phyloP scores from a whole-genome alignment of 805 yeast species.

The Brettanomyces bruxellensis region DNA sequence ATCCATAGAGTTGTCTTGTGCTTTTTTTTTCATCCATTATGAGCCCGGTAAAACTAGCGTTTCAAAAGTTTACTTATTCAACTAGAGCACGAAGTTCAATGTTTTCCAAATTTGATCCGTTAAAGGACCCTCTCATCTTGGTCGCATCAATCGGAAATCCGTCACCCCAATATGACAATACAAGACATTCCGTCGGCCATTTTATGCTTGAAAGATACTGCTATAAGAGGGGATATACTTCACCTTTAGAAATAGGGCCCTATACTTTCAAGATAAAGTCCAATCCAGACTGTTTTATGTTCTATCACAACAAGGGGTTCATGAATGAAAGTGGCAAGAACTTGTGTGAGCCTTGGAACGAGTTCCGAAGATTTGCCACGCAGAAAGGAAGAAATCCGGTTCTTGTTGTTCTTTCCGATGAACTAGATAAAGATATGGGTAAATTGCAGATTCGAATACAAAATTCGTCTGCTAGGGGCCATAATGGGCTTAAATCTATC shows the following conservation, averaged over 20 bases:
- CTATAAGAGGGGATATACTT: slow-evolving; percentile 11
- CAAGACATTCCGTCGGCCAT: slow-evolving; percentile 80
- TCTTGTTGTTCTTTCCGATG: slow-evolving; percentile 70
- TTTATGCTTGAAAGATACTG: slow-evolving; percentile 31
- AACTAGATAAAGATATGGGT: slow-evolving; percentile 59
- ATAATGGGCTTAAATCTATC: slow-evolving; percentile 70
- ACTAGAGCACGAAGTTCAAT: background rate
- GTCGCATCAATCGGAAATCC: slow-evolving; percentile 72
- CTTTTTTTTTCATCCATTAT: too few species aligned
- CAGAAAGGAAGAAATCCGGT: slow-evolving; percentile 23
- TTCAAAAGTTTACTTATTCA: background rate
- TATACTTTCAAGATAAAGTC: slow-evolving; percentile 15
- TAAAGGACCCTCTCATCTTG: slow-evolving; percentile 20
- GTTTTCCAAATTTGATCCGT: slow-evolving; percentile 5
- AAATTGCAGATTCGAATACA: slow-evolving; percentile 52
- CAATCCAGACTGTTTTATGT: slow-evolving; percentile 12
- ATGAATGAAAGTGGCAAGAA: slow-evolving; percentile 67
- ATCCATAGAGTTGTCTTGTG: too few species aligned
- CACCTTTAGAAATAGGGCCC: slow-evolving; percentile 12
- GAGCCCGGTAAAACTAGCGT: too few species aligned
- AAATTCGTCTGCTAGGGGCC: slow-evolving; percentile 65
- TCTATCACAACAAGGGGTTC: slow-evolving; percentile 22
- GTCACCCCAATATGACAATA: slow-evolving; percentile 44
- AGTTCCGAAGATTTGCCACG: slow-evolving; percentile 20
- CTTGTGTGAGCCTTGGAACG: slow-evolving; percentile 30